Base-by-base conservation (phyloP, 1,284 basidiomycete genomes). In the Tremellales sp. region DNA sequence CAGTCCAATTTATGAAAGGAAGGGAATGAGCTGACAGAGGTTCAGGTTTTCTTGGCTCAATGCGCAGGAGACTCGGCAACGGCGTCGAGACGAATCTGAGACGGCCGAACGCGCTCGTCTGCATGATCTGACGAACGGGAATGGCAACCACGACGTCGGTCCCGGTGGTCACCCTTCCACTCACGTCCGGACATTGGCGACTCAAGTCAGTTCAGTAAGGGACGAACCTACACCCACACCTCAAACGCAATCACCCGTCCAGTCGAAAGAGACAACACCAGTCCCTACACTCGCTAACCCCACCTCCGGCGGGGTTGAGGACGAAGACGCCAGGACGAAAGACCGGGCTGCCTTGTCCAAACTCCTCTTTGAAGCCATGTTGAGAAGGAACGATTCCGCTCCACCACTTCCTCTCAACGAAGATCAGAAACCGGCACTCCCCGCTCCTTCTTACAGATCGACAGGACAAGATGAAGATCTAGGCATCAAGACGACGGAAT, bases 1-100 rank as follows among this genome's bases (percentile, higher is more conserved):
- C 85, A 67, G 86, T 60, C n/a, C 11, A 21, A 4, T 45, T 11
- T 7, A 19, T 8, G 31, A 15, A n/a, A 21, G 12, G 21, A 10
- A 41, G 26, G 40, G 23, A 21, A 31, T n/a, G n/a, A 26, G 8
- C 13, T 45, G 24, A 45, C 26, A 29, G 22, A 29, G 12, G 21
- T n/a, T 10, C 46, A 70, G 68, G 68, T 72, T 62, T 52, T 65
- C 70, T 13, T 72, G 70, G 70, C 52, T 62, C 12, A 65, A 64
- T 25, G 58, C 58, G 17, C 61, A 61, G 13, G 65, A 67, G 43
- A 67, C 60, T 5, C 59, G 64, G 10, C 43, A 57, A 37, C 54
- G 58, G 2, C 49, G 56, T 2, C 26, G 40, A n/a, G 43, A 53
- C 2, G 60, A 64, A 40, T 59, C 50, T 1, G 48, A 62, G 19